Evolutionary conservation across 2,329 filamentous ascomycete genomes (phyloP), one percentile per base, ranked within the genome.

Genomic region (Trichoderma pleuroti): DNA sequence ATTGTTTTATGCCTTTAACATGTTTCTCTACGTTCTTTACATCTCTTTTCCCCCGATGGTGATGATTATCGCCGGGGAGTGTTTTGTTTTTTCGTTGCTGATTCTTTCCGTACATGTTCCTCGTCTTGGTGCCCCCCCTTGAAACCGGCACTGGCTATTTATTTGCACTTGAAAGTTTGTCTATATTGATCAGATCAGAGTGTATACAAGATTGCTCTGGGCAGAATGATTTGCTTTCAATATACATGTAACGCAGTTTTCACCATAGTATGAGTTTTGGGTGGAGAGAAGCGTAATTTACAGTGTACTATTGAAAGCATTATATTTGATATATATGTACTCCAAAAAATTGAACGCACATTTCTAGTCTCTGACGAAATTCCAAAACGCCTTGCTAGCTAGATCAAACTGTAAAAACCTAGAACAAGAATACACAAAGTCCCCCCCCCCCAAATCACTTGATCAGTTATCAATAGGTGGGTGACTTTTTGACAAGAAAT

Each of bases 1-100:
- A 16, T 72, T 65, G 54, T 68, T 73, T 63, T 63, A 30, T 69
- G 72, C 71, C 64, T 72, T 56, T 65, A 42, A 14, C 28, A 28
- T 32, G 30, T 2, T 56, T 67, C 42, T 67, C 21, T 21, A 7
- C 10, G 12, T 26, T 24, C 4, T 46, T 65, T n/a, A n/a, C 28
- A 64, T 56, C n/a, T 59, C 59, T 66, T 62, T 70, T 30, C 5
- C 34, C 42, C 34, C 5, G 26, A 28, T 28, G 26, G 26, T 70
- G n/a, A 49, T 49, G n/a, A 24, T n/a, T 49, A 21, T 12, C n/a
- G 10, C 10, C 42, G 12, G n/a, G 42, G 5, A n/a, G 0, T 21
- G 39, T 24, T 24, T 42, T 8, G 46, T 14, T 49, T 11, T 49
- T 49, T 49, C 42, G n/a, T 49, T 24, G 42, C 46, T 52, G 46